phyloP scores from a whole-genome alignment of 768 basidiomycete genomes.

The Russula foetens region DNA sequence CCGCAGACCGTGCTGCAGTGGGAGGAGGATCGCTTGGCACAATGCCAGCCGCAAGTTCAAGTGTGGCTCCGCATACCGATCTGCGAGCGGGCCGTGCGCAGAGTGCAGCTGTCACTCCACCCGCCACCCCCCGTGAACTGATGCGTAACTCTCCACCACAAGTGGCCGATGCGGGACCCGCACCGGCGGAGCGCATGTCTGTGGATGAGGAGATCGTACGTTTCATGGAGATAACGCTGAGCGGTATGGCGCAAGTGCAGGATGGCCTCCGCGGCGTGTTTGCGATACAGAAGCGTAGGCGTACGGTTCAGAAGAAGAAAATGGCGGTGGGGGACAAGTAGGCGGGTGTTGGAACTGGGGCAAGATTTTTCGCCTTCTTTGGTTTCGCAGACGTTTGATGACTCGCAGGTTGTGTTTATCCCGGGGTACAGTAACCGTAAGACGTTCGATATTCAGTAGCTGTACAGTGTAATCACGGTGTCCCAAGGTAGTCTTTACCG shows the following conservation, averaged over 20 bases:
- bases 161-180: neutral
- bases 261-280: slow-evolving; percentile 5
- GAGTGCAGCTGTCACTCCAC: neutral
- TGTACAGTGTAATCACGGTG: too few relatives aligned
- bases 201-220: neutral
- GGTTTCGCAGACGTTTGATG: neutral
- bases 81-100: neutral
- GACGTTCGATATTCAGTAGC: too few relatives aligned
- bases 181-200: neutral
- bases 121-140: neutral
- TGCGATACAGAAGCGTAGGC: slow-evolving; percentile 5
- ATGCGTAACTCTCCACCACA: neutral
- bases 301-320: neutral
- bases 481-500: neutral
- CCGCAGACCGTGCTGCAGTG: slow-evolving; percentile 9
- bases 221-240: slow-evolving; percentile 4
- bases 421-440: too few relatives aligned
- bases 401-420: too few relatives aligned
- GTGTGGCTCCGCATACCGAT: neutral
- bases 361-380: too few relatives aligned
- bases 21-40: slow-evolving; percentile 1
- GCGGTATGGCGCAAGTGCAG: slow-evolving; percentile 3
- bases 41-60: neutral
- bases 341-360: neutral
- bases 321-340: neutral